phyloP scores from a whole-genome alignment of 169 alveolate species.

The Eimeria tenella region DNA sequence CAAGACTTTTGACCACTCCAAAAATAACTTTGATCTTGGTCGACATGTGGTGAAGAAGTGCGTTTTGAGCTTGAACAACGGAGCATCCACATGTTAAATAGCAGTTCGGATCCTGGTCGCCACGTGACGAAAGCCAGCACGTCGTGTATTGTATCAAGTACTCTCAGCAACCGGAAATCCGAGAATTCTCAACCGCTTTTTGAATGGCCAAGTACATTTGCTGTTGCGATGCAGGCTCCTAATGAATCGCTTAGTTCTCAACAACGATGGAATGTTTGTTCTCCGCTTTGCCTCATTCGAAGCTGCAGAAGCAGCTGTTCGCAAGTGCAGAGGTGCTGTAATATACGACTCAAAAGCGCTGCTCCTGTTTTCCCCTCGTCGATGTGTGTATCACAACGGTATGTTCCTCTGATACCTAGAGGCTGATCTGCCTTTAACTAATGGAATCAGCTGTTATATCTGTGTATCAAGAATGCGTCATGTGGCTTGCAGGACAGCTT shows the following conservation, averaged over 20 bases:
- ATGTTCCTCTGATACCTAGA: not conserved
- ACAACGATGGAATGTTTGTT: constrained; percentile 75
- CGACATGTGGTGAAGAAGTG: constrained; percentile 62
- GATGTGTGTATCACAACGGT: constrained; percentile 76
- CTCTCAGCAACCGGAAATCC: too few species aligned
- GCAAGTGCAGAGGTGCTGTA: constrained; percentile 74
- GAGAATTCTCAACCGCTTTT: too few species aligned
- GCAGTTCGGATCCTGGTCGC: not conserved
- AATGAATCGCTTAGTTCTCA: constrained; percentile 66
- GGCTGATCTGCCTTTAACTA: too few species aligned
- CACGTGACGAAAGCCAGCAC: not conserved
- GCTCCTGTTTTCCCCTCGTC: constrained; percentile 74
- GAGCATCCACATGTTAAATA: too few species aligned
- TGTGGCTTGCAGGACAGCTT: constrained; percentile 25
- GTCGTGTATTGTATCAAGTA: too few species aligned
- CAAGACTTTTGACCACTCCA: not conserved
- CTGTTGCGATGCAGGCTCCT: constrained; percentile 57
- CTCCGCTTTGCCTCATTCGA: constrained; percentile 75
- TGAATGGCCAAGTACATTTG: not conserved
- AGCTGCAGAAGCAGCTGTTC: constrained; percentile 78
- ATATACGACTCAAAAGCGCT: constrained; percentile 73
- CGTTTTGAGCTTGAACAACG: not conserved
- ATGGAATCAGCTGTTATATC: too few species aligned
- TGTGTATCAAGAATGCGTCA: too few species aligned
- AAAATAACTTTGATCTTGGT: constrained; percentile 25